A percentile compares a stretch with the other conserved stretches of the same genome.
phyloP scores from a whole-genome alignment of 2,329 filamentous ascomycete genomes.

The Cercospora citrullina region DNA sequence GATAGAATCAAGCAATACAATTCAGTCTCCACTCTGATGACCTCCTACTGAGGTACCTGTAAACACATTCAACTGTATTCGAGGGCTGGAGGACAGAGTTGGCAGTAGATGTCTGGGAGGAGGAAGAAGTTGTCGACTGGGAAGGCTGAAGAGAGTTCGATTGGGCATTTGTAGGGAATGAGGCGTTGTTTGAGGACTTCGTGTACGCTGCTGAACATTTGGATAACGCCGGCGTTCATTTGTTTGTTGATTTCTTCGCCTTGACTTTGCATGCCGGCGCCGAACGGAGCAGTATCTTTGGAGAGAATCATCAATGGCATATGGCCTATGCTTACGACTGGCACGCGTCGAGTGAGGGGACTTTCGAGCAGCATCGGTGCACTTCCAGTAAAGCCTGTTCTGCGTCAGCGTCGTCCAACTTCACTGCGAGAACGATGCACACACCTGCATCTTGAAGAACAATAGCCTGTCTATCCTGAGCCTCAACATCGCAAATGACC shows the following conservation, averaged over 20 bases:
- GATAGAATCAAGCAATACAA: too few species aligned
- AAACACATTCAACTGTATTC: too few species aligned
- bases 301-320: slow-evolving; percentile 43
- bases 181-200: background rate
- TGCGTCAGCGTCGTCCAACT: background rate
- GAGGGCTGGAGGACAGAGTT: slow-evolving; percentile 40
- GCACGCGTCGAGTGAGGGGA: slow-evolving; percentile 13
- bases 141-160: slow-evolving; percentile 10
- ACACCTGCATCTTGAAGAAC: slow-evolving; percentile 10
- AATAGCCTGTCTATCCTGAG: slow-evolving; percentile 1
- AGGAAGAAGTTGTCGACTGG: slow-evolving; percentile 15
- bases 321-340: slow-evolving; percentile 17
- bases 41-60: too few species aligned
- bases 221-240: slow-evolving; percentile 24
- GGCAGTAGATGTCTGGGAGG: slow-evolving; percentile 35
- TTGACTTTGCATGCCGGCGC: slow-evolving; percentile 44
- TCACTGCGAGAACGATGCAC: background rate
- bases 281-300: slow-evolving; percentile 44
- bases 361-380: slow-evolving; percentile 7
- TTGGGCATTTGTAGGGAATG: slow-evolving; percentile 11
- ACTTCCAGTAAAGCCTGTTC: background rate
- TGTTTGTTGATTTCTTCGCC: slow-evolving; percentile 41
- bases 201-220: slow-evolving; percentile 37
- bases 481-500: slow-evolving; percentile 5
- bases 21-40: too few species aligned